Base-by-base conservation (phyloP, 2,329 filamentous ascomycete genomes). In the Bisporella sp. region DNA sequence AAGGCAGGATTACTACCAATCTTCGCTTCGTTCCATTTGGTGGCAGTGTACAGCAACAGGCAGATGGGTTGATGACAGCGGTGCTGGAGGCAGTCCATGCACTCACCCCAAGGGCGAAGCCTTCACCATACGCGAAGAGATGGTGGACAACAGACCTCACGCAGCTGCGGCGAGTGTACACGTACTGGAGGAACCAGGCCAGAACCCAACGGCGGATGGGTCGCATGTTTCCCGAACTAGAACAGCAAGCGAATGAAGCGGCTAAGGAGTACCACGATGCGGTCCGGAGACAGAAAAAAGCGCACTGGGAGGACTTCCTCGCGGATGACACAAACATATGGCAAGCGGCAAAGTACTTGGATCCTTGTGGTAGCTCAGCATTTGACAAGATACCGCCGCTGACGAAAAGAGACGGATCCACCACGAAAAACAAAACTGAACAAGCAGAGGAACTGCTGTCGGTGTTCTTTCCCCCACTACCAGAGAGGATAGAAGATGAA, bases 61-160 rank as follows among this genome's bases (percentile, higher is more conserved):
- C 51, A 30, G 51, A 56, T 43, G 28, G 46, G 45, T 33, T 56
- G 32, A 56, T 56, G 46, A n/a, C 45, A 31, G 55, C 46, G 9
- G 54, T 56, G 1, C 46, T 54, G n/a, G 43, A 49, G 9, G 54
- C 50, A 12, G 49, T 56, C 31, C 42, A 57, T 11, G 46, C 47
- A 28, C 47, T 61, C 4, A 59, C 53, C 8, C 62, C 55, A 11
- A 62, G 49, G 48, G 56, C 60, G 28, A 62, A 56, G 45, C 60
- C 57, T 42, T 61, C 57, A 13, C 52, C 46, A n/a, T 62, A 64
- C 46, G 54, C 57, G 41, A 66, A 66, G 50, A 52, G 62, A 41
- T 68, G 56, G 62, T 67, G 58, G 62, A 62, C 56, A 6, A 53
- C 47, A 4, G 59, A 66, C 46, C 57, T 66, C 1, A 65, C 59